Conservation (phyloP, 2,329 filamentous ascomycete species). For the Colletotrichum sp. region DNA sequence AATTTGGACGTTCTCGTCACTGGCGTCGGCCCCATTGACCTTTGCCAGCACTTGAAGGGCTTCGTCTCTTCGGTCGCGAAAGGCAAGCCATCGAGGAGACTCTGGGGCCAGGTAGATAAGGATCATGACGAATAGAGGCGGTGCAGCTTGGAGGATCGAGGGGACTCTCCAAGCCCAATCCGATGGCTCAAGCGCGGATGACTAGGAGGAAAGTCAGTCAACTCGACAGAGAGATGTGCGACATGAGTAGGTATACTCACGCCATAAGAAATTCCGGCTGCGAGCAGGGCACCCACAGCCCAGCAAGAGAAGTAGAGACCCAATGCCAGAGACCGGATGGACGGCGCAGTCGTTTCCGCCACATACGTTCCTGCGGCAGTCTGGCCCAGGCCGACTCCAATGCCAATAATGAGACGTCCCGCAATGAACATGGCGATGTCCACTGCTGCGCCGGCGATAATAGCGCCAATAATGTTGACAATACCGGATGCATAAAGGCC, state of each 20-base stretch:
- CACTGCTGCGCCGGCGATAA: constrained; percentile 62
- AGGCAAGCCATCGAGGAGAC: neutral
- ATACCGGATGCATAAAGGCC: constrained; percentile 48
- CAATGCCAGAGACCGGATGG: constrained; percentile 67
- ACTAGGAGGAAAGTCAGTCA: neutral
- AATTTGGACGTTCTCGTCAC: neutral
- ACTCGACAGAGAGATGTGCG: neutral
- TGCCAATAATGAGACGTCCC: constrained; percentile 65
- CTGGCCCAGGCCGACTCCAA: constrained; percentile 70
- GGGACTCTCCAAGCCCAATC: constrained; percentile 23
- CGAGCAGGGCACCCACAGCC: constrained; percentile 64
- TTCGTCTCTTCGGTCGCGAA: neutral
- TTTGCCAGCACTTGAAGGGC: neutral
- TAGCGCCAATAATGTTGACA: constrained; percentile 61
- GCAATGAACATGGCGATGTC: constrained; percentile 59
- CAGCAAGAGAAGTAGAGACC: constrained; percentile 68
- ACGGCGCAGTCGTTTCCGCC: constrained; percentile 67
- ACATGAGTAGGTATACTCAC: neutral
- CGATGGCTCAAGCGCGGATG: neutral
- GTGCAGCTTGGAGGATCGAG: constrained; percentile 21
- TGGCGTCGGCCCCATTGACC: neutral
- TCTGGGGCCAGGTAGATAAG: neutral
- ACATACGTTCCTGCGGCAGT: constrained; percentile 73
- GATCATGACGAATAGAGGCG: constrained; percentile 6
- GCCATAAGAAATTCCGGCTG: neutral